phyloP scores from a whole-genome alignment of 208 protist species.

The Sergeia podlipaevii region DNA sequence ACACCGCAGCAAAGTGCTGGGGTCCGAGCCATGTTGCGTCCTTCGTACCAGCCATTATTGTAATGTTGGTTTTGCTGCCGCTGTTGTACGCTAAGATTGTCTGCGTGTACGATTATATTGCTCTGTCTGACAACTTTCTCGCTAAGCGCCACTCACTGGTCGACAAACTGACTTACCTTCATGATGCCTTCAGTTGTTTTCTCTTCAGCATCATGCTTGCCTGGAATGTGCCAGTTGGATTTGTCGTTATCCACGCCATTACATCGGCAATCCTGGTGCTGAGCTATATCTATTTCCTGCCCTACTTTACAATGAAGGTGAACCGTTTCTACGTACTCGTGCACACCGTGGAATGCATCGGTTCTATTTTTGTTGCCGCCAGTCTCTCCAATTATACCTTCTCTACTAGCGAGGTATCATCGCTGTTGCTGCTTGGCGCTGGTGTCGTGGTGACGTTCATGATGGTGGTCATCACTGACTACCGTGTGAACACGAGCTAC shows the following conservation, averaged over 20 bases:
- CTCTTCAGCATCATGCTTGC: slow-evolving; percentile 8
- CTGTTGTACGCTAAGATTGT: slow-evolving; percentile 11
- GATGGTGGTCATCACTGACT: slow-evolving; percentile 7
- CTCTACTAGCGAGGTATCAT: not conserved
- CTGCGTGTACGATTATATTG: slow-evolving; percentile 11
- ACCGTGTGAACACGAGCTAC: slow-evolving; percentile 14
- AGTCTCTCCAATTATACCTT: slow-evolving; percentile 1
- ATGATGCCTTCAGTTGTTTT: slow-evolving; percentile 7
- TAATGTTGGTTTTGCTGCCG: not conserved
- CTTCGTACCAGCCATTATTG: slow-evolving; percentile 3
- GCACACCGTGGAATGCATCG: slow-evolving; percentile 6
- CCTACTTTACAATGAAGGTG: slow-evolving; percentile 5
- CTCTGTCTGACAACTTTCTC: slow-evolving; percentile 7
- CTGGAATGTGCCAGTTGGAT: slow-evolving; percentile 1
- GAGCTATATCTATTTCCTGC: slow-evolving; percentile 10
- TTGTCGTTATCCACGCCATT: slow-evolving; percentile 6
- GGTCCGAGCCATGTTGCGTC: slow-evolving; percentile 2
- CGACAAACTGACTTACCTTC: slow-evolving; percentile 13
- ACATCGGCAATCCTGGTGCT: slow-evolving; percentile 3
- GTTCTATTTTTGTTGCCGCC: slow-evolving; percentile 3
- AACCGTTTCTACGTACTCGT: slow-evolving; percentile 12
- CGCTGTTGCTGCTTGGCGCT: slow-evolving; percentile 7
- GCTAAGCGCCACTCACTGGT: slow-evolving; percentile 5
- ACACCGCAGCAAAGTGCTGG: slow-evolving; percentile 7
- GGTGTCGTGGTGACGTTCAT: not conserved